Evolutionary conservation across 352 stramenopile genomes (phyloP).

Genomic region (Globisporangium yorkense): DNA sequence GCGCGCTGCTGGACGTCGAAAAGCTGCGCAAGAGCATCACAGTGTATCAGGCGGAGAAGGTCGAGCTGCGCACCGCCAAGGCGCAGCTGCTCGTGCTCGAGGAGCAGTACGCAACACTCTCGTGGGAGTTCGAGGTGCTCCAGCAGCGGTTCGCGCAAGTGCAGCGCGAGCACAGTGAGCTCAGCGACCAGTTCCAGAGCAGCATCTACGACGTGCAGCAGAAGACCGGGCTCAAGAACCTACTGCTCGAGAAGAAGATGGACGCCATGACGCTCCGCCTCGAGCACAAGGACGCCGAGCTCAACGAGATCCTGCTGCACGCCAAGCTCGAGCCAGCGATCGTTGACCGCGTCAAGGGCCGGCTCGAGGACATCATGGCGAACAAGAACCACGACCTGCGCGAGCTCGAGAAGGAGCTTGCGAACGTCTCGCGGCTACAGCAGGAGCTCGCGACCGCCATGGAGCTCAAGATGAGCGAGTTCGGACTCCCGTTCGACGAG

Average conservation of each 20-base stretch:
- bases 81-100: conserved; percentile 84
- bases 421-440: conserved; percentile 66
- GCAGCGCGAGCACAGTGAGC: conserved; percentile 81
- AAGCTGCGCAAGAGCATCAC: conserved; percentile 57
- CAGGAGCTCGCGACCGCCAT: conserved; percentile 77
- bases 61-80: conserved; percentile 60
- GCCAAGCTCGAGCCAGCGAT: conserved; percentile 87
- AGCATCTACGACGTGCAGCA: conserved; percentile 93
- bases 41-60: conserved; percentile 65
- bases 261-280: conserved; percentile 70
- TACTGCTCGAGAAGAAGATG: conserved; percentile 95
- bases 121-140: conserved; percentile 94
- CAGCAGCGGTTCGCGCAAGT: conserved; percentile 85
- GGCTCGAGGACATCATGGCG: conserved; percentile 88
- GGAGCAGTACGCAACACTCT: conserved; percentile 80
- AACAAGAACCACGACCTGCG: conserved; percentile 81
- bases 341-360: conserved; percentile 76
- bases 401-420: conserved; percentile 80
- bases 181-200: conserved; percentile 85
- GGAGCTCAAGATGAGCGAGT: conserved; percentile 87
- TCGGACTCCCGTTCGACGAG: conserved; percentile 87
- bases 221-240: conserved; percentile 90
- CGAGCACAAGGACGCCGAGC: conserved; percentile 89
- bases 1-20: conserved; percentile 77
- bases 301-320: conserved; percentile 89